Percentiles rank a stretch among this genome's conserved stretches.
These are phyloP conservation scores for Ophiostoma sp. DNA, from an alignment of 2,329 filamentous ascomycete genomes.

Conservation along the genomic window DNA sequence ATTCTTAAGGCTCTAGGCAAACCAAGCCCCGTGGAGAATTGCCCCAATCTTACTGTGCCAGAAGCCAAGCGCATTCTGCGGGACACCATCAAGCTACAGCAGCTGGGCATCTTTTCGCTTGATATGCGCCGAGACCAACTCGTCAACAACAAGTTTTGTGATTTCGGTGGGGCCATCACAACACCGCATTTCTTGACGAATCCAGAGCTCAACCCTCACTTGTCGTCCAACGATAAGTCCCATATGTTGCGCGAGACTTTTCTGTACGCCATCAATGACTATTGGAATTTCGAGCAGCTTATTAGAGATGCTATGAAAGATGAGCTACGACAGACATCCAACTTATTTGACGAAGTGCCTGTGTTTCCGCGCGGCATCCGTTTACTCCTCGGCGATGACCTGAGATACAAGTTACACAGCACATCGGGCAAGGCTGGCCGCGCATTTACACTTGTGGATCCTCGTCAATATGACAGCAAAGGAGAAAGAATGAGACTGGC, in stretches of 20 bases:
- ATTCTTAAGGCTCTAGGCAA: background rate
- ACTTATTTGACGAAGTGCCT: background rate
- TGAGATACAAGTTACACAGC: background rate
- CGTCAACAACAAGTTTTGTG: background rate
- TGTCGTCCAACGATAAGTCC: background rate
- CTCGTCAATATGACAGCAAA: background rate
- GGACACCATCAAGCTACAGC: background rate
- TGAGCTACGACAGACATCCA: background rate
- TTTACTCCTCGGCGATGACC: background rate
- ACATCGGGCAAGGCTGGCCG: background rate
- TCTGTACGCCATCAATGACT: background rate
- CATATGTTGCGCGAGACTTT: background rate
- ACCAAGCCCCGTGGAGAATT: background rate
- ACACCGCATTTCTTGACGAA: background rate
- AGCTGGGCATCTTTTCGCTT: background rate
- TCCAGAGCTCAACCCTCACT: slow-evolving; percentile 11
- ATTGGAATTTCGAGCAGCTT: background rate
- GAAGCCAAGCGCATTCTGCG: background rate
- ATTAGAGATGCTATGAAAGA: background rate
- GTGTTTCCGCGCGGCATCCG: background rate
- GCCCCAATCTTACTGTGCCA: background rate
- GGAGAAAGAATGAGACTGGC: too few species aligned
- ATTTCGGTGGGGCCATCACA: background rate
- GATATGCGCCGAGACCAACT: background rate
- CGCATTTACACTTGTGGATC: background rate